Conservation (phyloP, 2,329 filamentous ascomycete species). For the Lachnellula hyalina region DNA sequence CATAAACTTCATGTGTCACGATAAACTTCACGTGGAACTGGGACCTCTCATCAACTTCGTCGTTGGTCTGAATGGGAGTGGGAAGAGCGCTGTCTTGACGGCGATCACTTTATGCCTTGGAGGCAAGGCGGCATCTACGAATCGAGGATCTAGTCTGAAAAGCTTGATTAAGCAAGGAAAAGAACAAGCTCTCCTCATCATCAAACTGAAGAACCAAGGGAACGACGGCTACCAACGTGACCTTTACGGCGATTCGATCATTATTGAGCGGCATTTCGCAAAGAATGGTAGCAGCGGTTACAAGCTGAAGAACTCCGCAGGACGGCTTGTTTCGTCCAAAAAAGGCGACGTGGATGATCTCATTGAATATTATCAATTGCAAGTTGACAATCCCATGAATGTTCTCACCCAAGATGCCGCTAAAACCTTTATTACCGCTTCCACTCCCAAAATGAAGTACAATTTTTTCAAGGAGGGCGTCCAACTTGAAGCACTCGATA, state of each 20-base stretch:
- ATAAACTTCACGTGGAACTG: conserved; percentile 73
- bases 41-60: conserved; percentile 97
- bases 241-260: conserved; percentile 77
- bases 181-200: conserved; percentile 69
- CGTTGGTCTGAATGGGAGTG: conserved; percentile 94
- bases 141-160: conserved; percentile 84
- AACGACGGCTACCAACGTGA: conserved; percentile 78
- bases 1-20: conserved; percentile 95
- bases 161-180: conserved; percentile 85
- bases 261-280: conserved; percentile 85
- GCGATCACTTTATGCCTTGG: conserved; percentile 92
- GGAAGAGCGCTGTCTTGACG: conserved; percentile 92
- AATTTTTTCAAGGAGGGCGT: conserved; percentile 95
- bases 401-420: conserved; percentile 94
- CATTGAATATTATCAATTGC: conserved; percentile 84
- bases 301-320: conserved; percentile 73
- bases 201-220: conserved; percentile 88
- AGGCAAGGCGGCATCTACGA: conserved; percentile 87
- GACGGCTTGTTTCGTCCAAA: conserved; percentile 71
- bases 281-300: conserved; percentile 71
- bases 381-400: conserved; percentile 96
- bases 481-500: conserved; percentile 84
- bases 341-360: conserved; percentile 88
- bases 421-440: conserved; percentile 83
- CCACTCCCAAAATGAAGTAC: conserved; percentile 81